Conservation (phyloP, 192 early-diverging fungal genomes). For the Coemansia sp. region DNA sequence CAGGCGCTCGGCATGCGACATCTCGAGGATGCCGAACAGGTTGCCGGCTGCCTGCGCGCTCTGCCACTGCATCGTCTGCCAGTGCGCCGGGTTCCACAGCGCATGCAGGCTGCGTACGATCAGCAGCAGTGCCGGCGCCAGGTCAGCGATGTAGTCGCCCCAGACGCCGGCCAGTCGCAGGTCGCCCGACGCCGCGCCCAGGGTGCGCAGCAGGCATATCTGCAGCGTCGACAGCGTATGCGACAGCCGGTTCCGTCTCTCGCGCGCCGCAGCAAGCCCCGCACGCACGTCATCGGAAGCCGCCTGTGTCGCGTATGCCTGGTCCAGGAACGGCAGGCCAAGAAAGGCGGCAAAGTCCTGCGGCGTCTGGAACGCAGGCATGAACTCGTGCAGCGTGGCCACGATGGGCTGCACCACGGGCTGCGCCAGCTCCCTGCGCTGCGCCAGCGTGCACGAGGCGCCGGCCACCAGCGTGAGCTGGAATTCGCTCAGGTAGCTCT, state of each 20-base stretch:
- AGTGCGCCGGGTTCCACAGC: conserved; percentile 35
- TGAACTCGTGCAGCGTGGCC: conserved; percentile 19
- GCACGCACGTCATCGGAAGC: background rate
- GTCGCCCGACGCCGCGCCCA: conserved; percentile 5
- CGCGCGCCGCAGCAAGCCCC: conserved; percentile 15
- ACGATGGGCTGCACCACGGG: conserved; percentile 38
- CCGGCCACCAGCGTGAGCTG: conserved; percentile 39
- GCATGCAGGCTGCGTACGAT: conserved; percentile 37
- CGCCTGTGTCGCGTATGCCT: conserved; percentile 10
- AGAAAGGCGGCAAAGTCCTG: conserved; percentile 21
- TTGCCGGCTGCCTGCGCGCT: conserved; percentile 13
- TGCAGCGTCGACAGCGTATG: conserved; percentile 28
- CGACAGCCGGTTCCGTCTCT: conserved; percentile 7
- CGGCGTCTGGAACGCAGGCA: conserved; percentile 29
- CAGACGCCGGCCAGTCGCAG: conserved; percentile 27
- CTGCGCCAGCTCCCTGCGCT: conserved; percentile 34
- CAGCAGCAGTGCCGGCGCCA: conserved; percentile 24
- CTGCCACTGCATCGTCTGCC: conserved; percentile 29
- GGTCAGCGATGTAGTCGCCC: conserved; percentile 25
- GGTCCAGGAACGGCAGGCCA: conserved; percentile 30
- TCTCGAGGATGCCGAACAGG: conserved; percentile 39
- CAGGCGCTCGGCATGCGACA: conserved; percentile 22
- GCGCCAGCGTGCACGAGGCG: conserved; percentile 20
- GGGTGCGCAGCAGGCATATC: conserved; percentile 34
- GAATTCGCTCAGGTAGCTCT: conserved; percentile 42